These are phyloP conservation scores for Fraxinus baroniana DNA, from an alignment of 305 asterid genomes.

Conservation along the genomic window DNA sequence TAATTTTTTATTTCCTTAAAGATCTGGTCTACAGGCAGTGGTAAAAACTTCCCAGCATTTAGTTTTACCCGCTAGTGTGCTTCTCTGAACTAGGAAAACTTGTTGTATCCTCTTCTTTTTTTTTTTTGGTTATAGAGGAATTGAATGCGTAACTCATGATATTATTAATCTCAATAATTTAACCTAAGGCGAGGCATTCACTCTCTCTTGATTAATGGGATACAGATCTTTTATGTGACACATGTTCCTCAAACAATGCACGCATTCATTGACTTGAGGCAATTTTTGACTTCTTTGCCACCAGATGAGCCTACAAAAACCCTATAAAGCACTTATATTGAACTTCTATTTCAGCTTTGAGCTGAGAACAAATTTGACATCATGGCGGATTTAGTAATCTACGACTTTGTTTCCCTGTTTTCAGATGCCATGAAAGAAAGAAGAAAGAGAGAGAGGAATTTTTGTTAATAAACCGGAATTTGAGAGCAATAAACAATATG, in stretches of 20 bases:
- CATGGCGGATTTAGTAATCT: neutral
- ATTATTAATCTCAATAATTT: neutral
- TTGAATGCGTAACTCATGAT: neutral
- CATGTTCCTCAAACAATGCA: slow-evolving; percentile 22
- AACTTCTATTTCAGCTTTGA: slow-evolving; percentile 4
- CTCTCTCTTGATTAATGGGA: slow-evolving; percentile 20
- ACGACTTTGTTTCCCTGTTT: slow-evolving; percentile 3
- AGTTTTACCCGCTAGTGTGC: neutral
- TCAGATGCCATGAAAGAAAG: slow-evolving; percentile 12
- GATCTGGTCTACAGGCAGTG: neutral
- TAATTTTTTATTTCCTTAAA: neutral
- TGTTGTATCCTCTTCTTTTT: neutral
- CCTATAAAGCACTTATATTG: neutral
- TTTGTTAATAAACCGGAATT: slow-evolving; percentile 10
- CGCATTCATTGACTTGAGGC: neutral
- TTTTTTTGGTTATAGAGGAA: neutral
- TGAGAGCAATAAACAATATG: slow-evolving; percentile 18
- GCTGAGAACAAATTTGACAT: slow-evolving; percentile 14
- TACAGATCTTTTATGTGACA: neutral
- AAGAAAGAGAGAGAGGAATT: slow-evolving; percentile 3
- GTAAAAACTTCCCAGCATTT: neutral
- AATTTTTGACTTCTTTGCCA: neutral
- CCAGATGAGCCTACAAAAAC: neutral
- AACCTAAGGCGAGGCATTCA: slow-evolving; percentile 8
- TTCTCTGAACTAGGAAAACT: neutral